Base-by-base conservation (phyloP, 345 rosid genomes). In the Lepidium didymum region DNA sequence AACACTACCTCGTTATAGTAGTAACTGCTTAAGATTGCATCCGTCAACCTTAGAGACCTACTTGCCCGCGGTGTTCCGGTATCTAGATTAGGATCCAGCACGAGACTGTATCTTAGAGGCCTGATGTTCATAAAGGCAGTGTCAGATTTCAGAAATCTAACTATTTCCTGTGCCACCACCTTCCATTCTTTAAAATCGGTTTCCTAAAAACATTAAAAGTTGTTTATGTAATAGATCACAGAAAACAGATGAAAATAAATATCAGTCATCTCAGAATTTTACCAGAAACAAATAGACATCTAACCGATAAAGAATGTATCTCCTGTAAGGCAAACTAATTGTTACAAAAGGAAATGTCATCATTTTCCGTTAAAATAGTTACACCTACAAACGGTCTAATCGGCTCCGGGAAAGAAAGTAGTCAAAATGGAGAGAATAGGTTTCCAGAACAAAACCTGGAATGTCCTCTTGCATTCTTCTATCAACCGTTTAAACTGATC, bases 171-270 rank as follows among this genome's bases (percentile, higher is more conserved):
- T 69, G 84, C 90, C 89, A 87, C 92, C 81, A 90, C 86, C 91
- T 90, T 90, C 98, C 97, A 88, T 80, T 93, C 96, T 84, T 85
- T 90, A 80, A 93, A 88, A 67, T 93, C 98, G 40, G 87, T 79
- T 72, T 93, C 98, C 98, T 93, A 94, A 82, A 36, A 46, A 62
- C 74, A 68, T 19, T 18, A 31, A 61, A 62, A 44, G 31, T 11
- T 60, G 58, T 63, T 49, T 46, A 25, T 15, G 33, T 12, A 16
- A 10, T 21, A 35, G 56, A 51, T 5, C 1, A 21, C n/a, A 21
- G 10, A 19, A 54, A 63, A 72, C 13, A 53, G 19, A 61, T 57
- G 43, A 41, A 31, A 43, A 56, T 29, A 6, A 29, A 29, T 29
- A 29, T 29, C 33, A 51, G 38, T 25, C 40, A 38, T 41, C 50